A percentile compares a stretch with the other conserved stretches of the same genome.
Evolutionary conservation across 2,329 filamentous ascomycete species (phyloP).

Genomic region (Cordyceps javanica): DNA sequence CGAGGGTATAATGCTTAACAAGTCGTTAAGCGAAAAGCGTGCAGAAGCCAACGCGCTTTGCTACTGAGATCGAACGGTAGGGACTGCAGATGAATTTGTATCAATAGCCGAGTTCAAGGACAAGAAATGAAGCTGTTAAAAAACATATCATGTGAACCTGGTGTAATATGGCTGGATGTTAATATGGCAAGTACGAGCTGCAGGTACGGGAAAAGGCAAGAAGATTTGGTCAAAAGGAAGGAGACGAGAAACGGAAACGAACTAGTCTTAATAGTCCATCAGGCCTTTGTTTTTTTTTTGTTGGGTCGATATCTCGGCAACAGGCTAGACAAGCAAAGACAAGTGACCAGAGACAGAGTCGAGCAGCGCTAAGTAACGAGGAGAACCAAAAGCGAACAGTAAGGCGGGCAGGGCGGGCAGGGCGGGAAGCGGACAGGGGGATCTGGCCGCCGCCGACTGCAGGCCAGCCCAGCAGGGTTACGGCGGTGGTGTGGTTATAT

Average conservation of each 20-base stretch:
- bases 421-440: neutral
- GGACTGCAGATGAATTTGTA: constrained; percentile 1
- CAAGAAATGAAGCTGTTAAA: neutral
- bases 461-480: neutral
- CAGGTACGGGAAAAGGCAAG: neutral
- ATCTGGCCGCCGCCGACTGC: neutral
- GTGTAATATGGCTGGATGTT: neutral
- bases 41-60: neutral
- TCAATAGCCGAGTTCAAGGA: neutral
- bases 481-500: neutral
- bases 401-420: neutral
- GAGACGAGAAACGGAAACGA: neutral
- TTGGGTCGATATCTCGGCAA: constrained; percentile 1
- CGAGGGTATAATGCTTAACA: neutral
- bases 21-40: neutral
- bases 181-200: constrained; percentile 1
- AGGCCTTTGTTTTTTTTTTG: constrained; percentile 1
- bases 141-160: constrained; percentile 7
- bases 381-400: constrained; percentile 1
- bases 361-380: neutral
- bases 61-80: constrained; percentile 3
- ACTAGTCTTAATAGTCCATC: constrained; percentile 8
- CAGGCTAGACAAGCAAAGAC: neutral
- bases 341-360: neutral
- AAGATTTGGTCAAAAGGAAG: neutral